Percentiles rank a stretch among this genome's conserved stretches.
Evolutionary conservation across 495 filamentous ascomycete genomes (phyloP).

Genomic region (Xylona heveae): DNA sequence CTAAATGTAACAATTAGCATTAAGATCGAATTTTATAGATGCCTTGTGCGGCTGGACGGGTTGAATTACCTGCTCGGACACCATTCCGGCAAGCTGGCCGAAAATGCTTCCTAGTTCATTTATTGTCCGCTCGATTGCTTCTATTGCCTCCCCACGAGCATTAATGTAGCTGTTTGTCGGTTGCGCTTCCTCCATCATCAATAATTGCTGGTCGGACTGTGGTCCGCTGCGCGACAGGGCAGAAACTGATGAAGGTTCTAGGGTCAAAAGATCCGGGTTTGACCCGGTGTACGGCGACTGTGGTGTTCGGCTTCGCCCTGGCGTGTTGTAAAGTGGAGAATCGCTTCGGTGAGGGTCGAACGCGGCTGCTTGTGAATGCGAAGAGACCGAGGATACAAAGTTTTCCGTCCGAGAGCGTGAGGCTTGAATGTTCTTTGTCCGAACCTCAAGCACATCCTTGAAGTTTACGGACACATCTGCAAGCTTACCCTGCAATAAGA

Average conservation of each 20-base stretch:
- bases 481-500: slow-evolving; percentile 80
- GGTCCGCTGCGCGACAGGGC: slow-evolving; percentile 21
- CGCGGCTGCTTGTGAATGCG: slow-evolving; percentile 49
- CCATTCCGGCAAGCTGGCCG: slow-evolving; percentile 92
- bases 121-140: slow-evolving; percentile 91
- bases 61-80: slow-evolving; percentile 94
- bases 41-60: too few species aligned
- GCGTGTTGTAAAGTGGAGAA: slow-evolving; percentile 70
- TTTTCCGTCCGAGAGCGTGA: slow-evolving; percentile 82
- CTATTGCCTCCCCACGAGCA: slow-evolving; percentile 86
- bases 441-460: slow-evolving; percentile 90
- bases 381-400: slow-evolving; percentile 76
- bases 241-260: slow-evolving; percentile 50
- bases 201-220: slow-evolving; percentile 66
- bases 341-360: slow-evolving; percentile 25
- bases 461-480: slow-evolving; percentile 88
- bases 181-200: slow-evolving; percentile 88
- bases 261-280: slow-evolving; percentile 54
- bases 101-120: slow-evolving; percentile 88
- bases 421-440: slow-evolving; percentile 96
- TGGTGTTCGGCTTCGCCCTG: too few species aligned
- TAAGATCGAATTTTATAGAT: too few species aligned
- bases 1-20: too few species aligned
- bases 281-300: too few species aligned
- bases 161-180: slow-evolving; percentile 76